Evolutionary conservation across 208 protist species (phyloP), one percentile per base, ranked within the genome.

Genomic region (Acanthamoeba castellanii): DNA sequence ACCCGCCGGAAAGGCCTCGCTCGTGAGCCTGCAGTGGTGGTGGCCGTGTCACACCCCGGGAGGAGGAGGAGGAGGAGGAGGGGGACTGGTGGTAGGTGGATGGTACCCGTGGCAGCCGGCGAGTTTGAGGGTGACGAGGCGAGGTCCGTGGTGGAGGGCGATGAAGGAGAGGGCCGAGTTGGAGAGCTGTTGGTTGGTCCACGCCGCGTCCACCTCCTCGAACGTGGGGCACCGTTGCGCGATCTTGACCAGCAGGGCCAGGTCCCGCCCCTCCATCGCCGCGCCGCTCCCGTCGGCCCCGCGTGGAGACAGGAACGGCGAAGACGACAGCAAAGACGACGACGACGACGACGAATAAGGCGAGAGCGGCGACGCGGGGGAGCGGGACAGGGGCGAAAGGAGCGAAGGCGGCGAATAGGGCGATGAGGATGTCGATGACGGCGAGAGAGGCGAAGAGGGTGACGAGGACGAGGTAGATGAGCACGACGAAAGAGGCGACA

Each of bases 151-250:
- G 72, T 25, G 72, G 8, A n/a, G 14, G 25, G 42, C 42, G 25
- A 82, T 50, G 25, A 82, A 82, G 42, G 72, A 82, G 11, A 82
- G 72, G 27, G 18, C n/a, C 22, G 72, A 50, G 25, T 82, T 82
- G 34, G 72, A 82, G 72, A 82, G 72, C 72, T 82, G 72, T 25
- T 82, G 72, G 72, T 42, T 37, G n/a, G 72, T 82, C 72, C 72
- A 82, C 34, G 42, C n/a, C 72, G 72, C 5, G 25, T 82, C 72
- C 16, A 82, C 72, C 42, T 82, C 72, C 42, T 82, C 72, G 72
- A 82, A 82, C 25, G 34, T 52, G 32, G 72, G 72, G 25, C 72
- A 82, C 25, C 72, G 72, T 50, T 82, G 72, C 7, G 72, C 72
- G 13, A 82, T 52, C 42, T 50, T 82, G 34, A 82, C 72, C 11